Evolutionary conservation across 164 flowering plant species (phyloP).

Genomic region (Liriodendron chinense): DNA sequence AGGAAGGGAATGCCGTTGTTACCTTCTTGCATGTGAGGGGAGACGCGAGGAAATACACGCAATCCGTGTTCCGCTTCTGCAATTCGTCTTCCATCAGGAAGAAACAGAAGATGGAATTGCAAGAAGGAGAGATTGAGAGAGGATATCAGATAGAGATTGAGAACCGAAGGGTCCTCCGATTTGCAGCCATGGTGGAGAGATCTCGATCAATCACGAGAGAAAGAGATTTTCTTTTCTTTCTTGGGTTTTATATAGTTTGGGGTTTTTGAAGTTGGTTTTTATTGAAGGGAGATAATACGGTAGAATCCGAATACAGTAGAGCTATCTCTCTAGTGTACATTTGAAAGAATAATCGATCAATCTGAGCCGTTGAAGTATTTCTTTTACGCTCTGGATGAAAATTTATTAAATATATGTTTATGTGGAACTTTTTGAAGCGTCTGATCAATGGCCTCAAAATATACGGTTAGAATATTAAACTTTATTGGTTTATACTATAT

Average conservation of each 20-base stretch:
- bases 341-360: too few species aligned
- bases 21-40: slow-evolving; percentile 96
- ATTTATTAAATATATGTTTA: too few species aligned
- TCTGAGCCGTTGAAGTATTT: too few species aligned
- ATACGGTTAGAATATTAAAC: too few species aligned
- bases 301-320: too few species aligned
- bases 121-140: background rate
- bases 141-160: background rate
- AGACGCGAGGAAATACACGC: slow-evolving; percentile 84
- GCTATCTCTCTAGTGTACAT: too few species aligned
- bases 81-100: slow-evolving; percentile 50
- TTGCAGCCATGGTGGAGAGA: slow-evolving; percentile 11
- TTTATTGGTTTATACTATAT: too few species aligned
- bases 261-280: slow-evolving; percentile 4
- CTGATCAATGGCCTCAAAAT: too few species aligned
- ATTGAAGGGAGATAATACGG: too few species aligned
- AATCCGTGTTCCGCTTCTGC: slow-evolving; percentile 65
- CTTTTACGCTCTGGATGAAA: too few species aligned
- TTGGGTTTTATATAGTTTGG: slow-evolving; percentile 6
- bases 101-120: background rate
- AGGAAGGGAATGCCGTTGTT: background rate
- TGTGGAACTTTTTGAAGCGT: too few species aligned
- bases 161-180: background rate
- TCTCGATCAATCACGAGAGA: background rate
- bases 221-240: background rate